Conservation (phyloP, 345 rosid species). For the Arabidopsis suecica region DNA sequence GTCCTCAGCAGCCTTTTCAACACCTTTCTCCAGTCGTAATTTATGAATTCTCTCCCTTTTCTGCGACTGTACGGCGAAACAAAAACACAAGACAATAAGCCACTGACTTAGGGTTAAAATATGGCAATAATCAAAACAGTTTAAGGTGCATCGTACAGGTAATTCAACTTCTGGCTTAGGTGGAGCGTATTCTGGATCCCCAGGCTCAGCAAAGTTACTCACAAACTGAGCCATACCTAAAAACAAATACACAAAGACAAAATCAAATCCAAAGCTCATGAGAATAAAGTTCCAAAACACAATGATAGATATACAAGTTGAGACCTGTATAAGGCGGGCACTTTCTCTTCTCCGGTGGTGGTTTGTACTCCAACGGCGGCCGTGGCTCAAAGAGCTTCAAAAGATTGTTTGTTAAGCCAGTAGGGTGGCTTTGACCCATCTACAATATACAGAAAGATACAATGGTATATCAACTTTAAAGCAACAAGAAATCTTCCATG, state of each 20-base stretch:
- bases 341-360: constrained; percentile 91
- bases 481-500: not conserved
- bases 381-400: constrained; percentile 94
- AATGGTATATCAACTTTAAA: not conserved
- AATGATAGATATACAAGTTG: not conserved
- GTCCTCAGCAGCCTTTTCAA: constrained; percentile 77
- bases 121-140: not conserved
- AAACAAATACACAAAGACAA: not conserved
- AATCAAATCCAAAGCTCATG: not conserved
- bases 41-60: constrained; percentile 77
- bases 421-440: constrained; percentile 97
- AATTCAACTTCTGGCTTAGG: constrained; percentile 74
- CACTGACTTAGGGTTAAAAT: not conserved
- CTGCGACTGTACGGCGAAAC: constrained; percentile 51
- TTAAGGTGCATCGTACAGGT: constrained; percentile 56
- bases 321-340: constrained; percentile 76
- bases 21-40: constrained; percentile 77
- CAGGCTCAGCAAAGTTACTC: constrained; percentile 78
- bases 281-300: not conserved
- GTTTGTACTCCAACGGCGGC: constrained; percentile 78
- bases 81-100: not conserved
- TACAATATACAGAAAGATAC: constrained; percentile 44
- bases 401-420: constrained; percentile 82
- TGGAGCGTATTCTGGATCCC: constrained; percentile 81
- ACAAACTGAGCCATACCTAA: constrained; percentile 90